Conservation (phyloP, 257 asterid genomes). For the Forsythia suspensa region DNA sequence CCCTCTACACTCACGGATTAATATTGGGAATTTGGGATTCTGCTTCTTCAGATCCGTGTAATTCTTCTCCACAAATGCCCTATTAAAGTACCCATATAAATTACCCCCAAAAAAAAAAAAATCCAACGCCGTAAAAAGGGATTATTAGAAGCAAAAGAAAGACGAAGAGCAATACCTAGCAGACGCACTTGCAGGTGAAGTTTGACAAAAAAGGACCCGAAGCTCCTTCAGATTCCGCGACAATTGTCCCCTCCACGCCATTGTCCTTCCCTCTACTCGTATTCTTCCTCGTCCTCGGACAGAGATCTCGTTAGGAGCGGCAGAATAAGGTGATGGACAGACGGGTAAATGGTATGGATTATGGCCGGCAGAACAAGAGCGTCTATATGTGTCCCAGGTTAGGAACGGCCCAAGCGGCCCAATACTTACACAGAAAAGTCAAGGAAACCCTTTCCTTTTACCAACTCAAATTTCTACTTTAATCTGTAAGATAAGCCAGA, state of each 20-base stretch:
- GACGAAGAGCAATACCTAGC: neutral
- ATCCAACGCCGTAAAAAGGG: neutral
- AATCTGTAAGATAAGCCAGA: too few relatives aligned
- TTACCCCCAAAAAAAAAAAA: neutral
- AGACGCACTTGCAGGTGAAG: conserved; percentile 12
- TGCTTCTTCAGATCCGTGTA: conserved; percentile 7
- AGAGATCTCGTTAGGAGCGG: neutral
- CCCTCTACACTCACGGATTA: conserved; percentile 12
- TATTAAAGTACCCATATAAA: neutral
- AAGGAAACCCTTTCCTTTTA: too few relatives aligned
- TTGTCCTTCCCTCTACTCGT: neutral
- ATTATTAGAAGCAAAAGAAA: neutral
- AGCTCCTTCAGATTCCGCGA: conserved; percentile 20
- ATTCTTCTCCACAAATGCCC: conserved; percentile 13
- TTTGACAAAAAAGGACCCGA: conserved; percentile 12
- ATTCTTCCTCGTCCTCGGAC: neutral
- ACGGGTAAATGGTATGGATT: too few relatives aligned
- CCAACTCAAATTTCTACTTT: too few relatives aligned
- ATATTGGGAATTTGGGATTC: conserved; percentile 15
- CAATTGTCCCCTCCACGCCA: conserved; percentile 14
- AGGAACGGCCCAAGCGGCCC: too few relatives aligned
- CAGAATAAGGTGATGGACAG: too few relatives aligned
- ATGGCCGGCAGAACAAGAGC: too few relatives aligned
- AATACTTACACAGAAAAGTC: too few relatives aligned
- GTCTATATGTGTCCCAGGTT: too few relatives aligned